Evolutionary conservation across 2,329 filamentous ascomycete species (phyloP).

Genomic region (Rhexocercosporidium sp.): DNA sequence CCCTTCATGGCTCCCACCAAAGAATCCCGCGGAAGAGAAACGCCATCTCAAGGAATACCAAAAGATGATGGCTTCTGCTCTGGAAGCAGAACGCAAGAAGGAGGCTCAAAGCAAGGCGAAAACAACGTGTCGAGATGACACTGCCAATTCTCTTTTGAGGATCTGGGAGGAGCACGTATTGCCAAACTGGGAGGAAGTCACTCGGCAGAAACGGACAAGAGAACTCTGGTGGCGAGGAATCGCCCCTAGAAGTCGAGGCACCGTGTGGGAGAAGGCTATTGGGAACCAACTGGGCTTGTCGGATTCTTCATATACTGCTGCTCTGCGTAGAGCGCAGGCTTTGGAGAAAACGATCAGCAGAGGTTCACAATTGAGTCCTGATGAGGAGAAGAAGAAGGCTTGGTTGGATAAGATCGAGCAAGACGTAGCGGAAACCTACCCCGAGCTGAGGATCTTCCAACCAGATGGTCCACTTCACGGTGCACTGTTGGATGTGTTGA

Average conservation of each 20-base stretch:
- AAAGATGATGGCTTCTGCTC: constrained; percentile 74
- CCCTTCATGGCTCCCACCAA: constrained; percentile 84
- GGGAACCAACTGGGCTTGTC: constrained; percentile 49
- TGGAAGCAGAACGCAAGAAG: constrained; percentile 63
- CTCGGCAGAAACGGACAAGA: constrained; percentile 70
- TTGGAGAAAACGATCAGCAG: constrained; percentile 52
- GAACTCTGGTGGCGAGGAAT: constrained; percentile 86
- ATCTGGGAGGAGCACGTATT: constrained; percentile 80
- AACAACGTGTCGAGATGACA: constrained; percentile 58
- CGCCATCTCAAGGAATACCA: constrained; percentile 87
- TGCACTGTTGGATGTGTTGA: constrained; percentile 72
- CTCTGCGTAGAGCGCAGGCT: constrained; percentile 68
- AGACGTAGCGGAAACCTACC: constrained; percentile 71
- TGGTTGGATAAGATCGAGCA: constrained; percentile 69
- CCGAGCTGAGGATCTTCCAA: constrained; percentile 73
- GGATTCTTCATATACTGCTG: constrained; percentile 70
- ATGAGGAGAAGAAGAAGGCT: constrained; percentile 59
- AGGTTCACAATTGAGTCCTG: constrained; percentile 43
- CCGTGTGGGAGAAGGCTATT: constrained; percentile 43
- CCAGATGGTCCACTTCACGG: constrained; percentile 63
- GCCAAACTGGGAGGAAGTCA: constrained; percentile 75
- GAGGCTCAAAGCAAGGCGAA: constrained; percentile 58
- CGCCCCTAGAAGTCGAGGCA: constrained; percentile 66
- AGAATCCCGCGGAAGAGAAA: constrained; percentile 88
- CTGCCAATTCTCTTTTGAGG: constrained; percentile 58